phyloP scores from a whole-genome alignment of 306 rosid genomes.

The Cotoneaster glaucophyllus region DNA sequence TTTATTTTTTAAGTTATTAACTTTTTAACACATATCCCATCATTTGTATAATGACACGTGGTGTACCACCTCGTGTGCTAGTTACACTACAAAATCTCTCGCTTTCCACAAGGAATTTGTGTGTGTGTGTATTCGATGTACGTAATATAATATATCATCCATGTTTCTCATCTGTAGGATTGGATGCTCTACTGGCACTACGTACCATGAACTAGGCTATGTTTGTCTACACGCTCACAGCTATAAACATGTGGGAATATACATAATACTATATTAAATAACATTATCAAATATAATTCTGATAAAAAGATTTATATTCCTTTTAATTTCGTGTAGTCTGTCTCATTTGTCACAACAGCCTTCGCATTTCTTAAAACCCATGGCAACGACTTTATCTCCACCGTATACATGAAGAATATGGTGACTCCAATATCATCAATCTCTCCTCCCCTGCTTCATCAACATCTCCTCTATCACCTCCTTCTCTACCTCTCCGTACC shows the following conservation, averaged over 20 bases:
- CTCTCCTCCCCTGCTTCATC: slow-evolving; percentile 13
- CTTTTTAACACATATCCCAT: too few relatives aligned
- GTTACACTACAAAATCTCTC: too few relatives aligned
- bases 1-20: too few relatives aligned
- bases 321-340: slow-evolving; percentile 21
- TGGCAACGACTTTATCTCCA: slow-evolving; percentile 1
- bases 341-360: not conserved
- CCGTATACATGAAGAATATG: slow-evolving; percentile 18
- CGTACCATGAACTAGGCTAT: not conserved
- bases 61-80: too few relatives aligned
- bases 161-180: too few relatives aligned
- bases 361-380: not conserved
- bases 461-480: slow-evolving; percentile 22
- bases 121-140: too few relatives aligned
- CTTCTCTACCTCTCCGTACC: slow-evolving; percentile 30
- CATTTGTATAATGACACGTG: too few relatives aligned
- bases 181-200: too few relatives aligned
- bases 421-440: slow-evolving; percentile 10
- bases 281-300: not conserved
- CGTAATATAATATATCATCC: too few relatives aligned
- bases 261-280: not conserved
- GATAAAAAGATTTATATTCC: not conserved
- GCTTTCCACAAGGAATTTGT: too few relatives aligned
- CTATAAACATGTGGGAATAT: slow-evolving; percentile 1
- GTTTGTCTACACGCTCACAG: not conserved